These are phyloP conservation scores for Grosmannia clavigera DNA, from an alignment of 2,329 filamentous ascomycete genomes.

Conservation along the genomic window DNA sequence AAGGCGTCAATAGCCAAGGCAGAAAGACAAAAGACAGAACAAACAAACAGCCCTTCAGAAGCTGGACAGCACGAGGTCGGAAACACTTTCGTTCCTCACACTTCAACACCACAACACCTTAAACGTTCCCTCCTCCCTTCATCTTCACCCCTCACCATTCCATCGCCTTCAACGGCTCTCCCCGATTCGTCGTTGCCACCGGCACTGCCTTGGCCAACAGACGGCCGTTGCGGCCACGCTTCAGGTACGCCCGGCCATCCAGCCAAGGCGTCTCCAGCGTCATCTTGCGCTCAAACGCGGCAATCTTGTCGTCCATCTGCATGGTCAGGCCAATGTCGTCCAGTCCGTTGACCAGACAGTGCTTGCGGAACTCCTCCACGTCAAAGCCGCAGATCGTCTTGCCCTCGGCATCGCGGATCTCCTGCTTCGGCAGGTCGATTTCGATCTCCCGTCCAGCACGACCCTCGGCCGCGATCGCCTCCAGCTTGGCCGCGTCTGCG, in stretches of 20 bases:
- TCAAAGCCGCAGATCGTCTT: slow-evolving; percentile 68
- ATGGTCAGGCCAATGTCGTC: slow-evolving; percentile 94
- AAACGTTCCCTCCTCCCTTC: not conserved
- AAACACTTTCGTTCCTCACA: not conserved
- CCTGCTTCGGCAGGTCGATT: slow-evolving; percentile 76
- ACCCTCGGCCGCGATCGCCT: slow-evolving; percentile 64
- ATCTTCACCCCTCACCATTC: slow-evolving; percentile 57
- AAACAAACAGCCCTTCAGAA: not conserved
- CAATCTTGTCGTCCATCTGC: slow-evolving; percentile 82
- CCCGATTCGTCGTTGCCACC: slow-evolving; percentile 80
- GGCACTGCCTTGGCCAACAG: slow-evolving; percentile 49
- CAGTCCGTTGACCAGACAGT: slow-evolving; percentile 84
- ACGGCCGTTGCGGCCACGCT: slow-evolving; percentile 39
- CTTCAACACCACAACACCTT: not conserved
- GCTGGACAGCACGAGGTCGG: not conserved
- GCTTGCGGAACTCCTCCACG: slow-evolving; percentile 86
- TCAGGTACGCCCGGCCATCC: slow-evolving; percentile 74
- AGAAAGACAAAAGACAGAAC: not conserved
- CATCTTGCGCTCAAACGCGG: slow-evolving; percentile 66
- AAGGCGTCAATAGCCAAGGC: not conserved
- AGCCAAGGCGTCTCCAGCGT: slow-evolving; percentile 78
- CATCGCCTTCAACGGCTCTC: slow-evolving; percentile 67
- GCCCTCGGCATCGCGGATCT: slow-evolving; percentile 64
- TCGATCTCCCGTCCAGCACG: slow-evolving; percentile 72
- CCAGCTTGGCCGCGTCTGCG: slow-evolving; percentile 50